phyloP scores from a whole-genome alignment of 129 eudicot genomes.

The Helianthus tuberosus region DNA sequence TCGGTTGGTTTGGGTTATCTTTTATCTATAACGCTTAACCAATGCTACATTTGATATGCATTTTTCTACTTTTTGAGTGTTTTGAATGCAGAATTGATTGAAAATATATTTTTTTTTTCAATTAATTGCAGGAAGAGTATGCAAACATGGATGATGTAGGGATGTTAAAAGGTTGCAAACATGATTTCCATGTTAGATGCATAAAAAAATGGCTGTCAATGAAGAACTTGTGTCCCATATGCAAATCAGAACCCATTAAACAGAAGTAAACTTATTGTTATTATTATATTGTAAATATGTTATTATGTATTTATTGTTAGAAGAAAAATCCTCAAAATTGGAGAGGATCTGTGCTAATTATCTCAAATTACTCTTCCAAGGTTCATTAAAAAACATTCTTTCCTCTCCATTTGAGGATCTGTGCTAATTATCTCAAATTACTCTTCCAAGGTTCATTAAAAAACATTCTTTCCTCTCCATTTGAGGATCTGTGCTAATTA shows the following conservation, averaged over 20 bases:
- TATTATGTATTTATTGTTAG: constrained; percentile 18
- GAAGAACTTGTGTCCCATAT: constrained; percentile 76
- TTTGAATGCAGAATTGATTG: too few relatives aligned
- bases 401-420: too few relatives aligned
- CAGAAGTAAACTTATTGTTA: constrained; percentile 21
- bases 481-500: too few relatives aligned
- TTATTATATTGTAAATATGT: constrained; percentile 18
- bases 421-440: too few relatives aligned
- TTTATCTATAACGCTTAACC: too few relatives aligned
- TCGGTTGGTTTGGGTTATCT: too few relatives aligned
- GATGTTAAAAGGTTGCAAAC: constrained; percentile 58
- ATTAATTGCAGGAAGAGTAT: constrained; percentile 83
- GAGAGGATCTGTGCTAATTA: too few relatives aligned
- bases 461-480: too few relatives aligned
- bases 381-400: too few relatives aligned
- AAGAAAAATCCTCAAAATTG: not conserved
- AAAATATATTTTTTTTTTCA: too few relatives aligned
- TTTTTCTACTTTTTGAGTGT: not conserved
- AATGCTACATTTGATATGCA: not conserved
- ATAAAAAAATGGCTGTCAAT: constrained; percentile 67
- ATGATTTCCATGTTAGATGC: constrained; percentile 68
- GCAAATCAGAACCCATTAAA: constrained; percentile 58
- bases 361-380: too few relatives aligned
- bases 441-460: too few relatives aligned
- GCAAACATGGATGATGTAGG: constrained; percentile 63